A percentile compares a stretch with the other conserved stretches of the same genome.
Evolutionary conservation across 2,329 filamentous ascomycete species (phyloP).

Genomic region (Aspergillus neotritici): DNA sequence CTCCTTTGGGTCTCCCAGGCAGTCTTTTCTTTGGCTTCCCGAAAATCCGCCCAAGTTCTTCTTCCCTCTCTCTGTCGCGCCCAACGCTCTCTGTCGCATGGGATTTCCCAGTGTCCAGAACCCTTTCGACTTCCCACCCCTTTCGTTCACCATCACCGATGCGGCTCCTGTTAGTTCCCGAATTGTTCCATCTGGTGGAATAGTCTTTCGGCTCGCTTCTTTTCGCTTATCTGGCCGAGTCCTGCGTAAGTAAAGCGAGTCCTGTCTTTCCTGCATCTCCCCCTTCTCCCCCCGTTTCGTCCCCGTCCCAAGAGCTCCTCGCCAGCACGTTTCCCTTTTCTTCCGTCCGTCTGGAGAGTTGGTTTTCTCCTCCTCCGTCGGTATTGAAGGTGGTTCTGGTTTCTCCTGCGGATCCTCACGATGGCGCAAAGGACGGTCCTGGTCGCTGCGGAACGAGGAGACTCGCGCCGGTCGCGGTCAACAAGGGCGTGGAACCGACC

Average conservation of each 20-base stretch:
- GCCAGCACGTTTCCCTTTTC: no score
- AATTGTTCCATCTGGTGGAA: slow-evolving; percentile 20
- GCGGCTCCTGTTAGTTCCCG: slow-evolving; percentile 16
- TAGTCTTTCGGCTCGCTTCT: slow-evolving; percentile 23
- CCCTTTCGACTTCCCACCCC: slow-evolving; percentile 2
- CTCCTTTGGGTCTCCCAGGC: not conserved
- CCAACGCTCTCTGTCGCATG: no score
- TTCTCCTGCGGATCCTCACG: not conserved
- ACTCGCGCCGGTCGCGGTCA: slow-evolving; percentile 14
- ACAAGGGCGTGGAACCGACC: not conserved
- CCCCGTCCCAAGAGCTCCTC: not conserved
- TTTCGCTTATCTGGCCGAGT: slow-evolving; percentile 21
- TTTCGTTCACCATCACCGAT: slow-evolving; percentile 9
- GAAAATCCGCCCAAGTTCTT: not conserved
- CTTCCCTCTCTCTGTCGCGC: slow-evolving; percentile 2
- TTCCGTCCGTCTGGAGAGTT: no score
- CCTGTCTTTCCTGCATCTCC: slow-evolving; percentile 15
- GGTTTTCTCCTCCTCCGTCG: no score
- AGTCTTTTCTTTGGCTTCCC: no score
- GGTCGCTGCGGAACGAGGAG: slow-evolving; percentile 4
- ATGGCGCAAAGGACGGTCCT: slow-evolving; percentile 6
- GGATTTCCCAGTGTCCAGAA: slow-evolving; percentile 2
- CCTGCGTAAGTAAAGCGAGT: slow-evolving; percentile 19
- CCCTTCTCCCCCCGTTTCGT: slow-evolving; percentile 7
- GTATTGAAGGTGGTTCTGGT: no score